A percentile compares a stretch with the other conserved stretches of the same genome.
Conservation (phyloP, 2,329 filamentous ascomycete species). For the Calonectria ilicicola region DNA sequence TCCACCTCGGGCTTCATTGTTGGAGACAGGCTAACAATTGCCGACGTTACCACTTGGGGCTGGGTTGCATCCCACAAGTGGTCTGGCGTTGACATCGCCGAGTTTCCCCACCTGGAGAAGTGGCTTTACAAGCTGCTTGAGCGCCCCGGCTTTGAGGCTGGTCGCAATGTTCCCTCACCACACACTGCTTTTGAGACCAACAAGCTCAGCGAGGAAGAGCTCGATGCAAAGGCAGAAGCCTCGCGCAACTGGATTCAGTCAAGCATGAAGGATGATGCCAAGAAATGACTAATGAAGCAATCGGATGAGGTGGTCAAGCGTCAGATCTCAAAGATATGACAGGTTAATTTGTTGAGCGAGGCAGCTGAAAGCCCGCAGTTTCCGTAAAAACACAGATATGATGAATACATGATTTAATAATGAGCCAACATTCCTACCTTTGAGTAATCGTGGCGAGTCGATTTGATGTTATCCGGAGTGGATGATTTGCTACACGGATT, state of each 20-base stretch:
- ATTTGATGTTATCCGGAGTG: not conserved
- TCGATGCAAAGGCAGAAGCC: conserved; percentile 67
- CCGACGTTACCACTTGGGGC: conserved; percentile 84
- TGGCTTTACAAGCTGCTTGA: conserved; percentile 81
- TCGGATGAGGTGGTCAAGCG: not conserved
- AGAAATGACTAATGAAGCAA: conserved; percentile 50
- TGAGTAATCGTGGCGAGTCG: not conserved
- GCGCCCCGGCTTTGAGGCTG: conserved; percentile 80
- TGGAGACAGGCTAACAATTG: conserved; percentile 77
- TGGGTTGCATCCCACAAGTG: conserved; percentile 72
- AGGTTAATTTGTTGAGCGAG: not conserved
- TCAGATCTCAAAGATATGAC: not conserved
- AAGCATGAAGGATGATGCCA: conserved; percentile 76
- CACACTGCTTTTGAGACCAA: conserved; percentile 69
- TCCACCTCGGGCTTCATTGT: conserved; percentile 70
- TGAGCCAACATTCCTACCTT: not conserved
- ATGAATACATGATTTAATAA: not conserved
- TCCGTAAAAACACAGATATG: not conserved
- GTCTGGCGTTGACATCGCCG: conserved; percentile 69
- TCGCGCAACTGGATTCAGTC: conserved; percentile 74
- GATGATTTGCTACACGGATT: not conserved
- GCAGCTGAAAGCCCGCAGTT: not conserved
- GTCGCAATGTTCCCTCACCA: conserved; percentile 76
- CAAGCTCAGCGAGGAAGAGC: conserved; percentile 60
- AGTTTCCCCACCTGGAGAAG: conserved; percentile 80